These are phyloP conservation scores for Penicillium sp. DNA, from an alignment of 2,329 filamentous ascomycete genomes.

Conservation along the genomic window DNA sequence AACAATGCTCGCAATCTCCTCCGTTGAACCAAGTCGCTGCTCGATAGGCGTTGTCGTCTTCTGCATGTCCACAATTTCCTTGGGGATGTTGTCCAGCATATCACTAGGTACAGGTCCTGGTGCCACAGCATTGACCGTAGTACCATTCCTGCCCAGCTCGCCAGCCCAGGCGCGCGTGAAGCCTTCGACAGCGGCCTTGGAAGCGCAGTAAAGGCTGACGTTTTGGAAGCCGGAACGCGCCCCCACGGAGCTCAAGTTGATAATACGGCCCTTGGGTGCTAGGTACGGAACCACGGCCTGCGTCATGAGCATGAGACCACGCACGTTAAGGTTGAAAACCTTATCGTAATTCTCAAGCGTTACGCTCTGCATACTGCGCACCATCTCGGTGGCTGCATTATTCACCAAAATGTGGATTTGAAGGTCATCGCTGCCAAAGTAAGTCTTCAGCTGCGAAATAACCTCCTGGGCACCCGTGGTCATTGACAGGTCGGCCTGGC, in stretches of 20 bases:
- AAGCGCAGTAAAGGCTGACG: neutral
- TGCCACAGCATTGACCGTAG: too few species aligned
- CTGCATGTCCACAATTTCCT: too few species aligned
- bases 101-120: too few species aligned
- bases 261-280: neutral
- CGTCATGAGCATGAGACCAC: slow-evolving; percentile 3
- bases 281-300: slow-evolving; percentile 4
- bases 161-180: neutral
- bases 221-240: neutral
- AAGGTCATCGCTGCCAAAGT: neutral
- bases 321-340: slow-evolving; percentile 10
- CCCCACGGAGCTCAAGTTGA: neutral
- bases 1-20: slow-evolving; percentile 6
- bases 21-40: too few species aligned
- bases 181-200: neutral
- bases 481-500: neutral
- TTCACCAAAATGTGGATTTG: slow-evolving; percentile 10
- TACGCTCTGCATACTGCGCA: neutral
- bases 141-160: slow-evolving; percentile 1
- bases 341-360: neutral
- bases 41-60: too few species aligned
- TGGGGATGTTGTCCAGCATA: too few species aligned
- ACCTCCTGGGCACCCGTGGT: neutral
- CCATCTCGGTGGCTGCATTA: slow-evolving; percentile 2
- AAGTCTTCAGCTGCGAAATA: neutral